Percentiles rank a stretch among this genome's conserved stretches.
Conservation (phyloP, 1,284 basidiomycete species). For the Hemileia vastatrix region DNA sequence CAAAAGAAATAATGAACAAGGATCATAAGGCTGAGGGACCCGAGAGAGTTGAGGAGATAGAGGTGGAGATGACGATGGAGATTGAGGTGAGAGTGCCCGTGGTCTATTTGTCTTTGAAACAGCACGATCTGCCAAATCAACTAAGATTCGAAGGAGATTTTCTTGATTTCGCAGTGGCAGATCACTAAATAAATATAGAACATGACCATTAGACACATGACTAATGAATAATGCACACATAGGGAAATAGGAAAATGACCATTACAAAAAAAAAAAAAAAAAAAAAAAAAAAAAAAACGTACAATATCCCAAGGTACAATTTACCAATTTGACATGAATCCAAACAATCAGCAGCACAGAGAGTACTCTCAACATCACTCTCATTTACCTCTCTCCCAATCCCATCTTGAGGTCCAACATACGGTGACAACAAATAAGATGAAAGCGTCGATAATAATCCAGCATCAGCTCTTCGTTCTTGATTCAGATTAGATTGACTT, state of each 20-base stretch:
- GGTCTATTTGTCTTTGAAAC: constrained; percentile 54
- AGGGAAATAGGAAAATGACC: too few relatives aligned
- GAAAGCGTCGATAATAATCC: constrained; percentile 88
- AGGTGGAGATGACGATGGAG: constrained; percentile 7
- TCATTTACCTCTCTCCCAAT: constrained; percentile 52
- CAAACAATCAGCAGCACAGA: constrained; percentile 91
- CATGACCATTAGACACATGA: neutral
- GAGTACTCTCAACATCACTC: constrained; percentile 81
- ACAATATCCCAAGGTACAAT: constrained; percentile 85
- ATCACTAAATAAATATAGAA: neutral
- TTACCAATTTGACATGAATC: constrained; percentile 87
- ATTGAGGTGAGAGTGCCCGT: constrained; percentile 49
- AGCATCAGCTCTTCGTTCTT: constrained; percentile 61
- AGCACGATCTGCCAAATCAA: neutral
- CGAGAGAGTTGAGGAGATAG: constrained; percentile 27
- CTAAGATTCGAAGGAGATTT: constrained; percentile 5
- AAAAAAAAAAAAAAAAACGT: constrained; percentile 43
- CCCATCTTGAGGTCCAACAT: constrained; percentile 49
- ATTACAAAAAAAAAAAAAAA: too few relatives aligned
- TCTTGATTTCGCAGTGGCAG: constrained; percentile 25
- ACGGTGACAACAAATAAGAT: constrained; percentile 93
- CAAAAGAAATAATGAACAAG: constrained; percentile 81
- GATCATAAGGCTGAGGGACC: constrained; percentile 71
- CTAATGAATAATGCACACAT: neutral
- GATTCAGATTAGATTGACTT: constrained; percentile 54